Evolutionary conservation across 1,139 yeast genomes (phyloP), one percentile per base, ranked within the genome.

Genomic region (Chernovozyma sophiae-reginae): DNA sequence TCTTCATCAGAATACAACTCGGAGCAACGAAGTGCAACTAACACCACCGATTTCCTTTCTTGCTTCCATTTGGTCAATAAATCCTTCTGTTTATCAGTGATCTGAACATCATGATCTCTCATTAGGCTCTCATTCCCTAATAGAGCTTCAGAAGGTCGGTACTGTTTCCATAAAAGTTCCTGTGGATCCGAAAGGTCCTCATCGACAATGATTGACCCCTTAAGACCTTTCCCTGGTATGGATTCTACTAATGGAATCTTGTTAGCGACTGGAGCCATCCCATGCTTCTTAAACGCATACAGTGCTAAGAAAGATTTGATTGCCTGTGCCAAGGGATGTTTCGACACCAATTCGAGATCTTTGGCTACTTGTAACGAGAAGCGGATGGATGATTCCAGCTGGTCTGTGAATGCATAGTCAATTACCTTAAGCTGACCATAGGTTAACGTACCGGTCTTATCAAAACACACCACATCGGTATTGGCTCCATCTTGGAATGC

Each of bases 371-470:
- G 84, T 3, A 74, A 49, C 0, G 63, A 65, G 40, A 72, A 47
- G 2, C 31, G 29, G 34, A 50, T 56, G n/a, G 59, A 25, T 7
- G 45, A 41, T 3, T 42, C 41, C 3, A 43, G 43, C 7, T 37
- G 36, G 5, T 40, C 39, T 12, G 38, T 23, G 37, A 56, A 60
- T 3, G 65, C 55, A 44, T 60, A 68, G 46, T 81, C 76, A 1
- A 83, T 77, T 2, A 84, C 74, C 35, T 62, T 60, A 34, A 80
- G 70, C 25, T 76, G 76, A 1, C 86, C 86, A 17, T 77, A 79
- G 0, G 94, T 84, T 43, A 84, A 62, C 0, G 94, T 84, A 1
- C 94, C 94, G 0, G 94, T 84, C 48, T 84, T 84, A 57, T 84
- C 94, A 56, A 84, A 84, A 48, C 90, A 84, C 12, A 83, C 74